A percentile compares a stretch with the other conserved stretches of the same genome.
Conservation (phyloP, 768 basidiomycete genomes). For the Cystofilobasidium bisporidii region DNA sequence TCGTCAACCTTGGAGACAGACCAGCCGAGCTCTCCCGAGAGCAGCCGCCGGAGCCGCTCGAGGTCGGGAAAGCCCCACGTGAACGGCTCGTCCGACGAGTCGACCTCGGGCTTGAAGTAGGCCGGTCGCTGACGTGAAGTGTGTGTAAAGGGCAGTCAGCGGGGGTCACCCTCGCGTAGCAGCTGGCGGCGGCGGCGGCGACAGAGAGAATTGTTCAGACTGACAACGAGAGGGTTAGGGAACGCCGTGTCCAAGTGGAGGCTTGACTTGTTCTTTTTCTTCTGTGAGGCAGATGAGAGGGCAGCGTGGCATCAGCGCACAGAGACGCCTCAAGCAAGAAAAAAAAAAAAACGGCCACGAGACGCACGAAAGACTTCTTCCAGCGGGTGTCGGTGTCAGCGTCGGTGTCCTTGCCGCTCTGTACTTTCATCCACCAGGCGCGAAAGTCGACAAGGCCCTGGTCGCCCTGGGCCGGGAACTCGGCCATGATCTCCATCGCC, state of each 20-base stretch:
- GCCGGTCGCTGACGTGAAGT: slow-evolving; percentile 11
- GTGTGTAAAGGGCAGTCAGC: background rate
- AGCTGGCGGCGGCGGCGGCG: too few relatives aligned
- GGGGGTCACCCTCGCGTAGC: too few relatives aligned
- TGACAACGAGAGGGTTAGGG: slow-evolving; percentile 18
- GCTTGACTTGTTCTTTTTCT: slow-evolving; percentile 22
- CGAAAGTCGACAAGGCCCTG: slow-evolving; percentile 71
- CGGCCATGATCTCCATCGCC: slow-evolving; percentile 87
- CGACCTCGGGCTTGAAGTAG: slow-evolving; percentile 20
- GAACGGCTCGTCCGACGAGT: slow-evolving; percentile 26
- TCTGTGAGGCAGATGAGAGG: background rate
- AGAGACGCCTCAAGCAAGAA: too few relatives aligned
- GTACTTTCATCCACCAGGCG: slow-evolving; percentile 90
- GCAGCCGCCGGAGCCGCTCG: slow-evolving; percentile 46
- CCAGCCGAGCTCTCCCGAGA: slow-evolving; percentile 75
- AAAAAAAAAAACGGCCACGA: background rate
- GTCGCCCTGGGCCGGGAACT: slow-evolving; percentile 64
- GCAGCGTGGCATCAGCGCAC: background rate
- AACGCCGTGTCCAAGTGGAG: slow-evolving; percentile 14
- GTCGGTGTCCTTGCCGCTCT: slow-evolving; percentile 73
- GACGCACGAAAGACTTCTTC: slow-evolving; percentile 72
- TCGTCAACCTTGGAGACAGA: slow-evolving; percentile 73
- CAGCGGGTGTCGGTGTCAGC: slow-evolving; percentile 59
- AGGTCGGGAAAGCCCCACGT: slow-evolving; percentile 25
- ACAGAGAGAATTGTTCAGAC: background rate